Evolutionary conservation across 78 protist species (phyloP).

Genomic region (Carpediemonas membranifera): DNA sequence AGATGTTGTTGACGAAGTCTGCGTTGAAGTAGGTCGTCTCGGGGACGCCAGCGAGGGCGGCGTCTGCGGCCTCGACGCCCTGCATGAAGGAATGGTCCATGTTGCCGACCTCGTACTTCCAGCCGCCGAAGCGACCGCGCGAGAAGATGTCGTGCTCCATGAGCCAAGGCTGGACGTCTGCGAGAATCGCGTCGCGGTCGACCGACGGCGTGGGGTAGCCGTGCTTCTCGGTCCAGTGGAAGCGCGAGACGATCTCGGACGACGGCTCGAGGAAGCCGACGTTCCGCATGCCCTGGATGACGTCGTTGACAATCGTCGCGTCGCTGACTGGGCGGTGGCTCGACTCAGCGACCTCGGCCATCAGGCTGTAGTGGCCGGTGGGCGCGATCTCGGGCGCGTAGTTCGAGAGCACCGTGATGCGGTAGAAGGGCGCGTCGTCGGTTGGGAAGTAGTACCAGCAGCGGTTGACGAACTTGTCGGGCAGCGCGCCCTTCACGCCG

Average conservation of each 20-base stretch:
- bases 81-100: too few relatives aligned
- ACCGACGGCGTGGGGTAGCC: constrained; percentile 31
- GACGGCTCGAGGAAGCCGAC: too few relatives aligned
- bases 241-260: background rate
- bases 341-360: background rate
- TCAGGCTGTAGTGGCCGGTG: background rate
- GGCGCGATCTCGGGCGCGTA: constrained; percentile 4
- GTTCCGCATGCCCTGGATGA: background rate
- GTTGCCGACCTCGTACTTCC: constrained; percentile 27
- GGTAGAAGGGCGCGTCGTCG: constrained; percentile 15
- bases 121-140: constrained; percentile 28
- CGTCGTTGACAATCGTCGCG: constrained; percentile 7
- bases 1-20: too few relatives aligned
- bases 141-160: background rate
- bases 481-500: background rate
- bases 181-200: constrained; percentile 10
- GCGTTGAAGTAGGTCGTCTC: too few relatives aligned
- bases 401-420: constrained; percentile 25
- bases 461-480: background rate
- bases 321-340: background rate
- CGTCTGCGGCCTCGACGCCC: too few relatives aligned
- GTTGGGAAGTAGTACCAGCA: constrained; percentile 28
- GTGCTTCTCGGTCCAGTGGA: background rate
- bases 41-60: too few relatives aligned
- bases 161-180: background rate